Conservation (phyloP, 169 alveolate genomes). For the Theileria sp. region DNA sequence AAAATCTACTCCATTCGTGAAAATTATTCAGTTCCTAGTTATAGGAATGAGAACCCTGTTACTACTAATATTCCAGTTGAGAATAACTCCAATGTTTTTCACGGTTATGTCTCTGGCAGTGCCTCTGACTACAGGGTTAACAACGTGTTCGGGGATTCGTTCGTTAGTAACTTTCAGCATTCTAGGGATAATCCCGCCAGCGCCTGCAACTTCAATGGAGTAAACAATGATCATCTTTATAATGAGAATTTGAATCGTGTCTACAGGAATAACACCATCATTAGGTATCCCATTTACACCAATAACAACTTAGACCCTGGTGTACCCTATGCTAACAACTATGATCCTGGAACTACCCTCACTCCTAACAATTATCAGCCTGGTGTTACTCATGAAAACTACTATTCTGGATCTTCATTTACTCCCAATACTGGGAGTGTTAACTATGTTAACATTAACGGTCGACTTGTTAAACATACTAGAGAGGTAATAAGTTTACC, state of each 20-base stretch:
- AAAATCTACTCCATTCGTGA: not conserved
- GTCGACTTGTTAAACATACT: conserved; percentile 13
- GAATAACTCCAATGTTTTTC: not conserved
- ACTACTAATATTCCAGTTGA: not conserved
- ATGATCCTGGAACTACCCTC: not conserved
- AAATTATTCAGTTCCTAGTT: not conserved
- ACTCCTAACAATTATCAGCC: not conserved
- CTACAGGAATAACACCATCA: not conserved
- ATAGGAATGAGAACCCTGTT: not conserved
- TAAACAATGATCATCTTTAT: not conserved
- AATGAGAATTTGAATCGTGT: not conserved
- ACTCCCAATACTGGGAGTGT: not conserved
- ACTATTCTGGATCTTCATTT: not conserved
- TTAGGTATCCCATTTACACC: conserved; percentile 4
- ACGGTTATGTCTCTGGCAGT: not conserved
- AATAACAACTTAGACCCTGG: not conserved
- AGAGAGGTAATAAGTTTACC: conserved; percentile 12
- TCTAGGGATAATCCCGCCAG: not conserved
- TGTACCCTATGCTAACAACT: not conserved
- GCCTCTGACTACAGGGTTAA: not conserved
- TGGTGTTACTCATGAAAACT: not conserved
- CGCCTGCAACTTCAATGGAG: not conserved
- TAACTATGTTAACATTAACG: conserved; percentile 12
- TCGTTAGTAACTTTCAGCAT: not conserved
- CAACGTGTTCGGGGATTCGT: not conserved